phyloP scores from a whole-genome alignment of 306 rosid species.

The Vachellia collinsii region DNA sequence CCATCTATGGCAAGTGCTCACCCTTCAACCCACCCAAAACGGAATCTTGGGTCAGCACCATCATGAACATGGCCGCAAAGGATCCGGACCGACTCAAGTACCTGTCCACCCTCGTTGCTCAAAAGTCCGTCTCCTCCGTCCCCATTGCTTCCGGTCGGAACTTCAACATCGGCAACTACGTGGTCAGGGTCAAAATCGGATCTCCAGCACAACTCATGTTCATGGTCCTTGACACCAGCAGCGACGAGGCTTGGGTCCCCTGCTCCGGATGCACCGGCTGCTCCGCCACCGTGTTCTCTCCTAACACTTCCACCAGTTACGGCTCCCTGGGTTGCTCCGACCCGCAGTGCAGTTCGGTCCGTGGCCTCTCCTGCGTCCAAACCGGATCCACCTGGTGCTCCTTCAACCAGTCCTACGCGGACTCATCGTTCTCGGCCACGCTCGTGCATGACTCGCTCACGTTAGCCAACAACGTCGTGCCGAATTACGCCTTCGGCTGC shows the following conservation, averaged over 20 bases:
- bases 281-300: slow-evolving; percentile 54
- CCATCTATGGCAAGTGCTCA: slow-evolving; percentile 84
- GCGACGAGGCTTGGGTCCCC: slow-evolving; percentile 78
- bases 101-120: slow-evolving; percentile 56
- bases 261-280: slow-evolving; percentile 78
- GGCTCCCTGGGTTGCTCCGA: slow-evolving; percentile 61
- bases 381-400: slow-evolving; percentile 50
- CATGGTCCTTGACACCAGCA: slow-evolving; percentile 92
- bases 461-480: slow-evolving; percentile 47
- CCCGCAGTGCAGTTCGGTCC: slow-evolving; percentile 58
- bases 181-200: slow-evolving; percentile 71
- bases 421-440: slow-evolving; percentile 70
- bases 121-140: slow-evolving; percentile 51
- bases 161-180: slow-evolving; percentile 73
- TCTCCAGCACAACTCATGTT: slow-evolving; percentile 75
- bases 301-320: slow-evolving; percentile 60
- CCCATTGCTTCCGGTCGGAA: slow-evolving; percentile 87
- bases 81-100: slow-evolving; percentile 69
- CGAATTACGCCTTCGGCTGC: slow-evolving; percentile 72
- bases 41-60: slow-evolving; percentile 58
- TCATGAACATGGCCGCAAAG: slow-evolving; percentile 75
- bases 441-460: slow-evolving; percentile 63
- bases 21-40: slow-evolving; percentile 70
- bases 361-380: slow-evolving; percentile 67
- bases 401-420: slow-evolving; percentile 86